Evolutionary conservation across 176 grass and related monocot genomes (phyloP).

Genomic region (Bothriochloa decipiens): DNA sequence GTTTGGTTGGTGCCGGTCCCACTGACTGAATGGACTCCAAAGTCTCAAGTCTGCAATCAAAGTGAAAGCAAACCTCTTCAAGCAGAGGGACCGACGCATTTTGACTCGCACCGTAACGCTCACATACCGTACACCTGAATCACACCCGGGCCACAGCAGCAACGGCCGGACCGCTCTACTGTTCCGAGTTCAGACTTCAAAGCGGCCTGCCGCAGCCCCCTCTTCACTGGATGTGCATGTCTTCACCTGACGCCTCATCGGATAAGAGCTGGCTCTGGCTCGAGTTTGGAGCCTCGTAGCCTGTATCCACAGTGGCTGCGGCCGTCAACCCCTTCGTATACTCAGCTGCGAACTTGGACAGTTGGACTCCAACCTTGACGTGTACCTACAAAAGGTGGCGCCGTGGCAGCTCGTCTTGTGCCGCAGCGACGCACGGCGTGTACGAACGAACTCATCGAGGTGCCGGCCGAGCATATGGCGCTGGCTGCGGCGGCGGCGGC

Average conservation of each 20-base stretch:
- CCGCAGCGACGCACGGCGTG: too few species aligned
- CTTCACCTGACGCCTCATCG: not conserved
- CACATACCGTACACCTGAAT: slow-evolving; percentile 6
- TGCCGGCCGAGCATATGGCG: slow-evolving; percentile 7
- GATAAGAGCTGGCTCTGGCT: not conserved
- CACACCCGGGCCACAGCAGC: not conserved
- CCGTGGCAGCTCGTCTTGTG: not conserved
- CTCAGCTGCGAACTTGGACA: slow-evolving; percentile 41
- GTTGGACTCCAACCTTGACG: slow-evolving; percentile 23
- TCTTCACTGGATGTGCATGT: not conserved
- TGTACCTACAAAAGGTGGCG: slow-evolving; percentile 30
- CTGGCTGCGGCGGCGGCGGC: slow-evolving; percentile 18
- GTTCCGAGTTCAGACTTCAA: not conserved
- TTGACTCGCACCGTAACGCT: slow-evolving; percentile 2
- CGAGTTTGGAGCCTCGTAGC: not conserved
- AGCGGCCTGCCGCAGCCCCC: not conserved
- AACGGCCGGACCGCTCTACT: not conserved
- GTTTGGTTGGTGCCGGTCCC: too few species aligned
- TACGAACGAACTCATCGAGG: not conserved
- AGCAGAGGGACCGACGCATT: too few species aligned
- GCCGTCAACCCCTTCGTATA: not conserved
- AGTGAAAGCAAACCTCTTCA: too few species aligned
- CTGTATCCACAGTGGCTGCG: slow-evolving; percentile 29
- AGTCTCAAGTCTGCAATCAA: too few species aligned
- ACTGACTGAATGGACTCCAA: too few species aligned